A percentile compares a stretch with the other conserved stretches of the same genome.
Conservation (phyloP, 2,329 filamentous ascomycete species). For the Trichoderma gracile region DNA sequence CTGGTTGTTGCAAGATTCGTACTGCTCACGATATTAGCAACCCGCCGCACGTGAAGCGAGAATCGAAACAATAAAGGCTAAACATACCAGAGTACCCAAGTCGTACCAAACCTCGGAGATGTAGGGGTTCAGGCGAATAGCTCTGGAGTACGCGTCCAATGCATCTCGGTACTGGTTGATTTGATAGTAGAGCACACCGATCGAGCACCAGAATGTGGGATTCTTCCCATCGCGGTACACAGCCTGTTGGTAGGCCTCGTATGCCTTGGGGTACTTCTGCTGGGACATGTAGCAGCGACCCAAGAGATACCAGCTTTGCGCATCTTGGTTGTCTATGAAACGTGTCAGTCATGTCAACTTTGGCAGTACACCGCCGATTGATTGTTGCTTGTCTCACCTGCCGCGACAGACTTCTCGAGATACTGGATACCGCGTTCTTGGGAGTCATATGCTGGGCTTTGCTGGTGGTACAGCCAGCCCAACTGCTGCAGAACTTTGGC, state of each 20-base stretch:
- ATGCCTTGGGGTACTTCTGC: slow-evolving; percentile 97
- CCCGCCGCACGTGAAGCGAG: neutral
- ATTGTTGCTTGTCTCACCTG: slow-evolving; percentile 61
- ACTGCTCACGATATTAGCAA: slow-evolving; percentile 55
- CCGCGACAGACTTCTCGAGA: slow-evolving; percentile 91
- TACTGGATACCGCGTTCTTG: slow-evolving; percentile 98
- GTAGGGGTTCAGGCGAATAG: slow-evolving; percentile 94
- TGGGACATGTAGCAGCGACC: slow-evolving; percentile 99
- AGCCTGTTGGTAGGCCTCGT: slow-evolving; percentile 97
- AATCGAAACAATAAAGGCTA: neutral
- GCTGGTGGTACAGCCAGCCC: slow-evolving; percentile 96
- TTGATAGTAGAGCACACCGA: slow-evolving; percentile 97
- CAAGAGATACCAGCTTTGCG: slow-evolving; percentile 97
- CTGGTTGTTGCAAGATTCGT: slow-evolving; percentile 99
- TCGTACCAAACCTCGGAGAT: slow-evolving; percentile 99
- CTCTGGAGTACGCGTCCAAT: slow-evolving; percentile 93
- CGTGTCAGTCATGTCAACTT: slow-evolving; percentile 33
- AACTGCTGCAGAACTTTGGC: slow-evolving; percentile 98
- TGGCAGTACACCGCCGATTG: neutral
- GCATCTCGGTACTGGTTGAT: slow-evolving; percentile 99
- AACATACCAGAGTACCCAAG: slow-evolving; percentile 84
- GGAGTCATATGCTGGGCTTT: slow-evolving; percentile 85
- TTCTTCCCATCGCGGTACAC: slow-evolving; percentile 97
- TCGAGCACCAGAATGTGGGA: slow-evolving; percentile 99
- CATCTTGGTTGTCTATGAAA: slow-evolving; percentile 78